A percentile compares a stretch with the other conserved stretches of the same genome.
These are phyloP conservation scores for Narthecium ossifragum DNA, from an alignment of 106 monocot species.

Conservation along the genomic window DNA sequence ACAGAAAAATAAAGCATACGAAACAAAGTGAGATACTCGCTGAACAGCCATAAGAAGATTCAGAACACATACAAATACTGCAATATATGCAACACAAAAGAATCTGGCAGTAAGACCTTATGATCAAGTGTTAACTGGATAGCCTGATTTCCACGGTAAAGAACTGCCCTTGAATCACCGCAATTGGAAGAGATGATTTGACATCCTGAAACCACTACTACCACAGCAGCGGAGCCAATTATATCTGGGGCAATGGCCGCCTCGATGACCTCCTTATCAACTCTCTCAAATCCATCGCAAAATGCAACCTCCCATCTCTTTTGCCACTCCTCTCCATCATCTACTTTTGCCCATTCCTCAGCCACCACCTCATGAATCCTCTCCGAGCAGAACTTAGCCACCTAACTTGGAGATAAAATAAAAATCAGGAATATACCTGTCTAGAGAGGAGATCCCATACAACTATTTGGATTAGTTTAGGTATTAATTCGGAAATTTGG, in stretches of 20 bases:
- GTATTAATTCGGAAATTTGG: not conserved
- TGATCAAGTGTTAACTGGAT: constrained; percentile 44
- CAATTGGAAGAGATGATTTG: constrained; percentile 45
- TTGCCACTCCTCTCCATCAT: constrained; percentile 19
- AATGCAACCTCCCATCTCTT: constrained; percentile 45
- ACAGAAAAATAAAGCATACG: too few species aligned
- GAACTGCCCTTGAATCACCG: constrained; percentile 46
- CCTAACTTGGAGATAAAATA: constrained; percentile 8
- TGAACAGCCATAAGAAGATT: too few species aligned
- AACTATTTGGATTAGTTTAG: not conserved
- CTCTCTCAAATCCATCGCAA: constrained; percentile 19
- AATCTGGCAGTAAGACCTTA: constrained; percentile 17
- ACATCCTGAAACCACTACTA: constrained; percentile 32
- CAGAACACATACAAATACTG: too few species aligned
- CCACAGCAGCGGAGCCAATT: constrained; percentile 39
- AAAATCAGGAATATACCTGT: not conserved
- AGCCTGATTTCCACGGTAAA: constrained; percentile 30
- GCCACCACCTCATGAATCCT: constrained; percentile 32
- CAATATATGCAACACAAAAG: too few species aligned
- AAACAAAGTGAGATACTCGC: too few species aligned
- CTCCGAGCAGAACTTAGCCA: constrained; percentile 33
- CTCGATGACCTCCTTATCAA: constrained; percentile 32
- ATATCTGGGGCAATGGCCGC: constrained; percentile 28
- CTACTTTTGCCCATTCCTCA: constrained; percentile 18
- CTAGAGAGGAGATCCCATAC: too few species aligned